These are phyloP conservation scores for Polyplosphaeria fusca DNA, from an alignment of 495 filamentous ascomycete genomes.

Conservation along the genomic window DNA sequence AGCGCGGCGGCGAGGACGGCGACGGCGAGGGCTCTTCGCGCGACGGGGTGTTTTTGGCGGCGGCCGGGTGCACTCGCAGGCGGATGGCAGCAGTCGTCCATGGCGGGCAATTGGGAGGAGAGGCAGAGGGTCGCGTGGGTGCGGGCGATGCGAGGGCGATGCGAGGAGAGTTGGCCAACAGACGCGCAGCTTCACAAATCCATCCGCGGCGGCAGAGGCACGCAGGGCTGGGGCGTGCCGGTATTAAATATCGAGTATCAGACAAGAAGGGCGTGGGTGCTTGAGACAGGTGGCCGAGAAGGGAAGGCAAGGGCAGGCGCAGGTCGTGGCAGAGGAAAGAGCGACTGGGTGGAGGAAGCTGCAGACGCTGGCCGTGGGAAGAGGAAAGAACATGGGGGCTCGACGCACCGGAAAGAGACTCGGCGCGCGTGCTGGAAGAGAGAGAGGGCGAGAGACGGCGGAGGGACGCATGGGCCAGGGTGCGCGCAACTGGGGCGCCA, in stretches of 20 bases:
- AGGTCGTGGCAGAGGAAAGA: conserved; percentile 25
- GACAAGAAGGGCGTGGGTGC: neutral
- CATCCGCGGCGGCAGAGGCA: conserved; percentile 22
- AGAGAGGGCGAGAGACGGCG: neutral
- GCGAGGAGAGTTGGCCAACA: conserved; percentile 6
- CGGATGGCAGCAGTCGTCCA: conserved; percentile 17
- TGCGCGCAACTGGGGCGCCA: neutral
- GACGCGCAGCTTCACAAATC: conserved; percentile 27
- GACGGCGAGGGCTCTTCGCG: conserved; percentile 21
- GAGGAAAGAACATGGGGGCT: conserved; percentile 24
- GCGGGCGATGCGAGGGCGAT: too few species aligned
- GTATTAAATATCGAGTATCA: conserved; percentile 5
- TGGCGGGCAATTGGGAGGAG: conserved; percentile 3
- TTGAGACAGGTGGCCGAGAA: conserved; percentile 20
- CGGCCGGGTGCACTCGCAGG: conserved; percentile 11
- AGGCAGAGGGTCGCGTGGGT: neutral
- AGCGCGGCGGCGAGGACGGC: conserved; percentile 27
- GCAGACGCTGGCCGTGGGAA: conserved; percentile 24
- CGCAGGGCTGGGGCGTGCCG: neutral
- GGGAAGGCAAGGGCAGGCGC: conserved; percentile 9
- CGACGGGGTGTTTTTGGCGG: conserved; percentile 8
- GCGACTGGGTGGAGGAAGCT: conserved; percentile 31
- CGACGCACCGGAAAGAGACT: neutral
- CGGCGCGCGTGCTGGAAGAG: neutral
- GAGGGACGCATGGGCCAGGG: conserved; percentile 11